Conservation (phyloP, 495 filamentous ascomycete species). For the Tuber magnatum region DNA sequence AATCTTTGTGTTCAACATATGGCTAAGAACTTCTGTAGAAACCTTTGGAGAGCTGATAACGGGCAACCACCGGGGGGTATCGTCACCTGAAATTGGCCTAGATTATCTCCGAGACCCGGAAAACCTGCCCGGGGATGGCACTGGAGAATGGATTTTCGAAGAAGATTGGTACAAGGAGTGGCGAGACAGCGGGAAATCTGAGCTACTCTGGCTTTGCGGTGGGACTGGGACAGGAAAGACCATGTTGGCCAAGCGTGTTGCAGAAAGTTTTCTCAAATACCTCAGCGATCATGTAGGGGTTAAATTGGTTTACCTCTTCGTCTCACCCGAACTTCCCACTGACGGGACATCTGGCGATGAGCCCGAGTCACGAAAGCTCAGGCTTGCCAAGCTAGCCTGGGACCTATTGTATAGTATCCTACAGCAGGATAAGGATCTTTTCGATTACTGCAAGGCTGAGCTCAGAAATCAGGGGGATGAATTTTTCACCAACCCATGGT, state of each 20-base stretch:
- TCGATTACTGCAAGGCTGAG: not conserved
- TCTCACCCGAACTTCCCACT: not conserved
- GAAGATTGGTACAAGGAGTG: not conserved
- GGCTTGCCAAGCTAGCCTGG: not conserved
- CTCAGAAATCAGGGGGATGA: not conserved
- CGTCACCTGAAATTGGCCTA: not conserved
- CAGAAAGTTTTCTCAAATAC: no score
- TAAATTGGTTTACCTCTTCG: not conserved
- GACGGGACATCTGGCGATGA: not conserved
- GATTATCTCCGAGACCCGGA: not conserved
- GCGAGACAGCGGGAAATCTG: no score
- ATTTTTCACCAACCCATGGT: no score
- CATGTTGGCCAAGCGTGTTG: no score
- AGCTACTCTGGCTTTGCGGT: no score
- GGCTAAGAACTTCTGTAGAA: not conserved
- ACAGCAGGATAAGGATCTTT: not conserved
- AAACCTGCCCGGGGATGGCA: not conserved
- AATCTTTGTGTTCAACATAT: not conserved
- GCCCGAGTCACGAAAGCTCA: not conserved
- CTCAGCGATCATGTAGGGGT: no score
- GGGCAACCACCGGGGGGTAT: not conserved
- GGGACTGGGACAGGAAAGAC: no score
- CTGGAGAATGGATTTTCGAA: not conserved
- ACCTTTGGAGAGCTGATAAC: not conserved
- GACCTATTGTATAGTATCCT: not conserved